Evolutionary conservation across 768 basidiomycete species (phyloP), one percentile per base, ranked within the genome.

Genomic region (Polyporus arcularius): DNA sequence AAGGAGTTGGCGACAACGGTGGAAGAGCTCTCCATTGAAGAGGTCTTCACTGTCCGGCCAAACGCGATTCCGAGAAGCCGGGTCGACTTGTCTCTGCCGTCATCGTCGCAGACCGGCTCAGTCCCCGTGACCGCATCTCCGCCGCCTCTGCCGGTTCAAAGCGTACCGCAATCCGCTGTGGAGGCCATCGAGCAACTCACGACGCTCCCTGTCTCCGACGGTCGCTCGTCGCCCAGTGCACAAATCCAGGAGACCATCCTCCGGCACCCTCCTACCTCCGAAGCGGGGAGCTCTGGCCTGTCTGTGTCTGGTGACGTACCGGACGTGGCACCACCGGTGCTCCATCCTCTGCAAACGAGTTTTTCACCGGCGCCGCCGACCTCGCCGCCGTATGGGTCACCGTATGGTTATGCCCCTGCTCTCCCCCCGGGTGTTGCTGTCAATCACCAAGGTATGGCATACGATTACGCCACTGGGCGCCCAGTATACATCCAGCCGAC

Each of bases 401-500:
- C 89, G 15, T 93, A 89, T 56, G 76, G 76, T 2, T 90, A 84
- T 70, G 77, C 79, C 6, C 76, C 78, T 8, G 72, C 80, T 7
- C 62, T 87, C 18, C 83, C 91, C n/a, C 79, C 85, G 14, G 92
- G 92, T 50, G 80, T 92, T 52, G 90, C 82, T 14, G 74, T 92
- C 69, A 86, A 86, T 64, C 83, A 85, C 55, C 86, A 89, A 61
- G 92, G 92, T 35, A 80, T 91, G 76, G 79, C 90, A n/a, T 93
- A 87, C 69, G 92, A 94, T 72, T 70, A 92, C 53, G 85, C 90
- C 14, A 92, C 90, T 4, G 92, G 92, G 42, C 90, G 89, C 41
- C 84, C 90, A 11, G 86, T 94, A 38, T 88, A 88, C 67, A 78
- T 93, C 31, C 82, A 86, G 62, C 74, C 72, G 2, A 65, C 80